Evolutionary conservation across 495 filamentous ascomycete species (phyloP), one percentile per base, ranked within the genome.

Genomic region (Articulospora tetracladia): DNA sequence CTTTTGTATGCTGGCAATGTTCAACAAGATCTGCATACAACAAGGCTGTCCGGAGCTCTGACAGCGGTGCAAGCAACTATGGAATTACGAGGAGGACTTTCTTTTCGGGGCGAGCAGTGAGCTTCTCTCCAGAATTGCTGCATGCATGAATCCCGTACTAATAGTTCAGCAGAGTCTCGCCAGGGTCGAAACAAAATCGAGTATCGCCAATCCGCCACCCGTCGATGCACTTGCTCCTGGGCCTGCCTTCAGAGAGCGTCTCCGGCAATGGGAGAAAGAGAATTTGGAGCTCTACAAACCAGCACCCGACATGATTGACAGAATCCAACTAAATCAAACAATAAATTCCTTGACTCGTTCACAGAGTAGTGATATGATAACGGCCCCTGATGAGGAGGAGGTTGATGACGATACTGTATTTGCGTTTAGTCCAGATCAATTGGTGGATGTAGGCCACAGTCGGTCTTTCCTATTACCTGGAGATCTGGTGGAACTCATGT

Each of bases 401-500:
- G 73, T 72, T 6, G 70, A 76, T 20, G 54, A 66, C 15, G 34
- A 60, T 19, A 60, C 26, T 39, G 55, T 72, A 12, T 19, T 73
- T 30, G 53, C 28, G 13, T 76, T 73, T 48, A 69, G 70, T 57
- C 68, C 68, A 24, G 74, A 74, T 58, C 74, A 75, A 46, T 44
- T 76, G 17, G 68, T 72, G 17, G 74, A 80, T 64, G 57, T 71
- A 54, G 60, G 66, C 15, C 49, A 57, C n/a, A 51, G 50, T 23
- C 63, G 68, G 8, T 48, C 57, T 1, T 78, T 76, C 51, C 72
- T 94, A 15, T 73, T 83, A 27, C 79, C 84, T 8, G 92, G 92
- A 13, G 92, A 95, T 68, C 69, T 95, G 57, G 82, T 93, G 2
- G 89, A 88, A 59, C 62, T 92, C 8, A 62, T 62, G 82, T 86